A percentile compares a stretch with the other conserved stretches of the same genome.
Evolutionary conservation across 1,139 yeast species (phyloP).

Genomic region (Geotrichum histeridarum): DNA sequence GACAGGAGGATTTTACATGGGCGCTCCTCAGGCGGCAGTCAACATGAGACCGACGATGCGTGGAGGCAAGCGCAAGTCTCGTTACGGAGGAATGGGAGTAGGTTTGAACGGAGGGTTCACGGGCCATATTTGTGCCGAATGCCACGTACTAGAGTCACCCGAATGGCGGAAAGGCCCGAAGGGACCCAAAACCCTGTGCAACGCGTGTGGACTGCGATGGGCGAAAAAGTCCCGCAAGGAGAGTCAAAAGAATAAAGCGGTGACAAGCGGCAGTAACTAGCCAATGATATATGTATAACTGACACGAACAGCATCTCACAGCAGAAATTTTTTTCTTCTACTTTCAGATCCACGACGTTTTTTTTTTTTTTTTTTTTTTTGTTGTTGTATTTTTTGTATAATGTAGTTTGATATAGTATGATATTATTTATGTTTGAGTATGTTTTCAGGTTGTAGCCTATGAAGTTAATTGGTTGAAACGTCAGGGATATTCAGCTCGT

Average conservation of each 20-base stretch:
- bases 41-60: background rate
- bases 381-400: background rate
- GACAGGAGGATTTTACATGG: background rate
- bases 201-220: conserved; percentile 61
- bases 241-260: conserved; percentile 14
- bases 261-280: background rate
- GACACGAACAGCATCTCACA: background rate
- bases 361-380: background rate
- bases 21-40: background rate
- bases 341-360: background rate
- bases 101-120: background rate
- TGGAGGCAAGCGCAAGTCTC: conserved; percentile 10
- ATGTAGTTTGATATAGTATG: background rate
- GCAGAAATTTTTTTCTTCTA: background rate
- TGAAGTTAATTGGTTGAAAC: background rate
- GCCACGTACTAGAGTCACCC: conserved; percentile 64
- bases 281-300: background rate
- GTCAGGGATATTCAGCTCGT: background rate
- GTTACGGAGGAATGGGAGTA: conserved; percentile 6
- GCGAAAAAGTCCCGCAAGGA: conserved; percentile 38
- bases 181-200: conserved; percentile 59
- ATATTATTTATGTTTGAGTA: background rate
- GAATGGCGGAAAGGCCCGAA: conserved; percentile 67
- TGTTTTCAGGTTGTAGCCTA: background rate
- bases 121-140: conserved; percentile 36